Conservation (phyloP, 1,284 basidiomycete genomes). For the Agaricales sp. region DNA sequence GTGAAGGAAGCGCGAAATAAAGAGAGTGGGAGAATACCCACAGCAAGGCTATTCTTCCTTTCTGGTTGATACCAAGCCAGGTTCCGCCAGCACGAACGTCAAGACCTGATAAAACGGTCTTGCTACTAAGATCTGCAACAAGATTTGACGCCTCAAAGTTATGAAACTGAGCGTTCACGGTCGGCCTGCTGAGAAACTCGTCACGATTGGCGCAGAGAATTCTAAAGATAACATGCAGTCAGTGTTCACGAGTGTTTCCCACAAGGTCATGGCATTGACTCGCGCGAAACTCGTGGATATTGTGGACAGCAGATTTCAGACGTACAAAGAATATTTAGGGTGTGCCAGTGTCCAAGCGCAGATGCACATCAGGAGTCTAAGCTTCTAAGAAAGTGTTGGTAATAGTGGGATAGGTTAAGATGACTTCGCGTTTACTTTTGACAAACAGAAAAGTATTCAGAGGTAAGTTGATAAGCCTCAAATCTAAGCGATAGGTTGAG, state of each 20-base stretch:
- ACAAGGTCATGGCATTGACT: constrained; percentile 4
- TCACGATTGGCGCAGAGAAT: constrained; percentile 71
- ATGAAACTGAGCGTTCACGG: constrained; percentile 53
- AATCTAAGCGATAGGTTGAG: no score
- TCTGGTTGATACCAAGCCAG: constrained; percentile 61
- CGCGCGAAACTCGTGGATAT: no score
- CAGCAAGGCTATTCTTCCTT: constrained; percentile 61
- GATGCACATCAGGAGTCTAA: constrained; percentile 48
- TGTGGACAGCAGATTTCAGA: no score
- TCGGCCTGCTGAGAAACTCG: constrained; percentile 60
- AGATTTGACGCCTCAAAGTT: constrained; percentile 26
- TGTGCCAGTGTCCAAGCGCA: constrained; percentile 67
- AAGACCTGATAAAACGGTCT: constrained; percentile 56
- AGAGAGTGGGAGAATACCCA: constrained; percentile 37
- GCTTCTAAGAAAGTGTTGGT: no score
- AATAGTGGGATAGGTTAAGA: no score
- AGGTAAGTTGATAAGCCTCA: no score
- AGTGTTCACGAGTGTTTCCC: constrained; percentile 7
- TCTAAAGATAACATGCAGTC: constrained; percentile 24
- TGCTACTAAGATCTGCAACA: constrained; percentile 17
- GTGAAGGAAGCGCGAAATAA: no score
- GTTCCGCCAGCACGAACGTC: constrained; percentile 66
- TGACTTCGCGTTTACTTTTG: no score
- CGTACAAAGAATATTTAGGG: constrained; percentile 69
- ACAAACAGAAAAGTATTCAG: no score